Evolutionary conservation across 2,329 filamentous ascomycete species (phyloP).

Genomic region (Exophiala phaeomuriformis): DNA sequence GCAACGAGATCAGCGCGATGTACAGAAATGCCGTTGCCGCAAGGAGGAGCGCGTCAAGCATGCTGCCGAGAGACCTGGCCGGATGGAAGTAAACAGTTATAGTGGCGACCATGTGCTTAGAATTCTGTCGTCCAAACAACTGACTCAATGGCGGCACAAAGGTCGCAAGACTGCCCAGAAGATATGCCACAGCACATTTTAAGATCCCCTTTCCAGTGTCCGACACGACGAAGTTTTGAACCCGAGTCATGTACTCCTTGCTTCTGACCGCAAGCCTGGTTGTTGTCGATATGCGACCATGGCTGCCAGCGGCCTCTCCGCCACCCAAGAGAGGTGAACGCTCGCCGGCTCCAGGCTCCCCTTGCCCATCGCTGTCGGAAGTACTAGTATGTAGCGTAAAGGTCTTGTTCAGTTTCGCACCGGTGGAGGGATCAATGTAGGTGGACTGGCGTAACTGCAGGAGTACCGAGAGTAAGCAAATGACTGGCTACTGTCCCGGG

Average conservation of each 20-base stretch:
- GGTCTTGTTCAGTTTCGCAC: slow-evolving; percentile 71
- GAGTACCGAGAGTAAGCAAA: neutral
- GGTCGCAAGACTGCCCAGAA: slow-evolving; percentile 77
- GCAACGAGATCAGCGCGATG: slow-evolving; percentile 64
- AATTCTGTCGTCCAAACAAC: slow-evolving; percentile 74
- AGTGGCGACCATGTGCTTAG: slow-evolving; percentile 89
- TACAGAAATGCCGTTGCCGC: slow-evolving; percentile 73
- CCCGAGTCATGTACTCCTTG: slow-evolving; percentile 33
- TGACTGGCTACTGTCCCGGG: too few relatives aligned
- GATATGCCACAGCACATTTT: slow-evolving; percentile 86
- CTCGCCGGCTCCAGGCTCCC: slow-evolving; percentile 1
- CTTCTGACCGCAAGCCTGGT: slow-evolving; percentile 17
- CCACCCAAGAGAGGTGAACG: slow-evolving; percentile 15
- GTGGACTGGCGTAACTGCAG: slow-evolving; percentile 69
- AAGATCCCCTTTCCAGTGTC: slow-evolving; percentile 71
- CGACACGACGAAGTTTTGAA: slow-evolving; percentile 59
- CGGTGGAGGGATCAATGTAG: slow-evolving; percentile 77
- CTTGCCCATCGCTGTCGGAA: slow-evolving; percentile 26
- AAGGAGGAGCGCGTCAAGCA: slow-evolving; percentile 76
- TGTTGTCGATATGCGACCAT: neutral
- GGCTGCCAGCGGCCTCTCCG: neutral
- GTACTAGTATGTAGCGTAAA: slow-evolving; percentile 64
- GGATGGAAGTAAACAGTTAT: slow-evolving; percentile 94
- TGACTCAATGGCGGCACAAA: slow-evolving; percentile 67
- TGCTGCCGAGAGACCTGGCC: slow-evolving; percentile 74